Base-by-base conservation (phyloP, 2,329 filamentous ascomycete species). In the Trichoderma gracile region DNA sequence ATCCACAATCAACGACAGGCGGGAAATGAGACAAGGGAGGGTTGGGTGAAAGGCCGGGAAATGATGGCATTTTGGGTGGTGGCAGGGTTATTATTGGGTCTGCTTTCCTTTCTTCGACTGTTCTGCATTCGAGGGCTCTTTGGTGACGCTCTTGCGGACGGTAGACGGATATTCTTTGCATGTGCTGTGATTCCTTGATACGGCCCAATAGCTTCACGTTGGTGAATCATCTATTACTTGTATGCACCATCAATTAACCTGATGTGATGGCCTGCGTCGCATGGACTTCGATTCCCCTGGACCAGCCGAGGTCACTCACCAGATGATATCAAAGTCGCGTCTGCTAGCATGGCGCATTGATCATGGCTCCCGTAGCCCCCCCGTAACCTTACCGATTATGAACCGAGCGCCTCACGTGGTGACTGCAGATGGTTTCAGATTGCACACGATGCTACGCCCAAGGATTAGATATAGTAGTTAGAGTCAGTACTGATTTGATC, bases 21-120 rank as follows among this genome's bases (percentile, higher is more conserved):
- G 59, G 59, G 59, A 62, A 62, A 62, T 62, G 59, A 62, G 49
- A 54, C 59, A 43, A 61, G 58, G 58, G 58, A 27, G 58, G 47
- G 17, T 46, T 27, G 43, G 14, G 14, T 42, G 42, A 33, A 9
- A 33, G 30, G 30, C 30, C 30, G 43, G 59, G 42, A 50, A 46
- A 54, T 33, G 49, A 54, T 46, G 56, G 33, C 46, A 49, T 59
- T 38, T 59, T 45, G 21, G 45, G 49, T 40, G 49, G 27, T 38
- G 33, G 27, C n/a, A 33, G 49, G 49, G 49, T 52, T 52, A 33
- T 40, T 42, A 19, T 27, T 42, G 5, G 33, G 12, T 38, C 12
- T 38, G 33, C 9, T 14, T 30, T 30, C 27, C 5, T 6, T 17
- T 47, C 42, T 47, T 43, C 17, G 3, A 30, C 10, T n/a, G 17